Evolutionary conservation across 78 protist genomes (phyloP).

Genomic region (Dictyostelium discoideum): DNA sequence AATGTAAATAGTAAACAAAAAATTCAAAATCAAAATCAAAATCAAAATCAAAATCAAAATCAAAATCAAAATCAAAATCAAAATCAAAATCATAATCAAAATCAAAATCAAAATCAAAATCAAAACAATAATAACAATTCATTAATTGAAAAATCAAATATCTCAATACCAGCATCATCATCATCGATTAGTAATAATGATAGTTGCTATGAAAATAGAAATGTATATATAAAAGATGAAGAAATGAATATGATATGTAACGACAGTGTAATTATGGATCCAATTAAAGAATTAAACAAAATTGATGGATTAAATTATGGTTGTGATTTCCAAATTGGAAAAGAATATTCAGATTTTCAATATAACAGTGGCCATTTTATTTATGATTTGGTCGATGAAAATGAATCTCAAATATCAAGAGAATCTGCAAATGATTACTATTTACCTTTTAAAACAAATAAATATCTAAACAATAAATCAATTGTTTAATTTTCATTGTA

Average conservation of each 20-base stretch:
- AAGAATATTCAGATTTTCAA: background rate
- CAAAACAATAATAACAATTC: background rate
- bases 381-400: background rate
- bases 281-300: background rate
- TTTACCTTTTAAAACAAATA: background rate
- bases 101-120: background rate
- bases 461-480: background rate
- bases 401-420: background rate
- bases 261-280: background rate
- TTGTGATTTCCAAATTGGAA: background rate
- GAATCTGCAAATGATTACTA: background rate
- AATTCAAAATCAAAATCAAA: background rate
- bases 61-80: background rate
- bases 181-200: background rate
- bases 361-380: background rate
- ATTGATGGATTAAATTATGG: background rate
- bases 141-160: background rate
- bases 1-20: background rate
- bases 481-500: slow-evolving; percentile 13
- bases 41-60: background rate
- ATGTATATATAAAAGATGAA: background rate
- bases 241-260: background rate
- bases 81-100: background rate
- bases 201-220: background rate
- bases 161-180: background rate